Base-by-base conservation (phyloP, 768 basidiomycete species). In the Cantharellus anzutake region DNA sequence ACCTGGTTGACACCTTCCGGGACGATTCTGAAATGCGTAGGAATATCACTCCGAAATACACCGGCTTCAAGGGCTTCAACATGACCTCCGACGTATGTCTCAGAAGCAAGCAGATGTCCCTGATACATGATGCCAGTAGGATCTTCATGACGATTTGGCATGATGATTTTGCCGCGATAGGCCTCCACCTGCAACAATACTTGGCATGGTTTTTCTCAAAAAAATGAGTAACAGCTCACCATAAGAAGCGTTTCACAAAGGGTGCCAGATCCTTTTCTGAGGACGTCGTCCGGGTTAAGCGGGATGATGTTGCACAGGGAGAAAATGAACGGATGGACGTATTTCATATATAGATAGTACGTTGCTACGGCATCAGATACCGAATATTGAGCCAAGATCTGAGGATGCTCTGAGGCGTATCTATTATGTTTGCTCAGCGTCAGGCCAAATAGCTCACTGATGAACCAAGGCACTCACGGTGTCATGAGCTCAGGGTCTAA, bases 261-360 rank as follows among this genome's bases (percentile, higher is more conserved):
- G 1, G 96, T 99, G 4, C 96, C 96, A 67, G 81, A 88, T 41
- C 96, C 96, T 70, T 99, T 98, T 57, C 94, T 76, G 64, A 98
- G 71, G 3, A 98, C 96, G 63, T 99, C 96, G 66, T 99, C 96
- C 2, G 96, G 92, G 66, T 83, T 84, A 58, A 99, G 78, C 5
- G 96, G 94, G 65, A 99, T 98, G 70, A 98, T 99, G 75, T 96
- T 99, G 72, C 96, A 98, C 42, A 99, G 73, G 4, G 96, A 98
- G 74, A 99, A 99, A 63, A 99, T 89, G 77, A 99, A 99, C 0
- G 96, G 96, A 67, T 98, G 93, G 5, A 99, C 93, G 66, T 99
- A 99, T 92, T 98, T 99, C 96, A 98, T 99, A 73, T 99, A 98
- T 41, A 99, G 78, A 70, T 98, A 98, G 70, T 99, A 98, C 1